Evolutionary conservation across 345 rosid genomes (phyloP).

Genomic region (Anastatica hierochuntica): DNA sequence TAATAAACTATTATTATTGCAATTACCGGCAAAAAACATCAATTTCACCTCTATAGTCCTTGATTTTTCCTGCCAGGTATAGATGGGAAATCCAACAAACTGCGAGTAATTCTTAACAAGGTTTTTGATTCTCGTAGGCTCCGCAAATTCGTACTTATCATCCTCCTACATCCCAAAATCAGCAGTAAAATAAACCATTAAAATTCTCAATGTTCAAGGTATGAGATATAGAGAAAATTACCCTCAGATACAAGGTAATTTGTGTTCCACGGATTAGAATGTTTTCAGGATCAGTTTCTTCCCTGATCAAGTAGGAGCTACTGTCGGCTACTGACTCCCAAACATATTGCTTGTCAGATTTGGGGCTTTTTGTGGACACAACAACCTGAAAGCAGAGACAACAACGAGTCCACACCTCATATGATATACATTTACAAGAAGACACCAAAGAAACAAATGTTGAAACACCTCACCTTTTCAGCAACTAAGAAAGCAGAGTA

Average conservation of each 20-base stretch:
- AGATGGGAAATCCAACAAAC: constrained; percentile 95
- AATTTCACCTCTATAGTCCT: constrained; percentile 74
- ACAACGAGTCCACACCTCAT: background rate
- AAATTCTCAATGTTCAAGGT: background rate
- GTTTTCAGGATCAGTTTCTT: constrained; percentile 85
- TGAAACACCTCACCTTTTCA: constrained; percentile 48
- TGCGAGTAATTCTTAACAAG: constrained; percentile 96
- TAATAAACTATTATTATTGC: background rate
- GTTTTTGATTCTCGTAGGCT: constrained; percentile 62
- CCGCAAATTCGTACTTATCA: constrained; percentile 86
- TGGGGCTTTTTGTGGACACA: constrained; percentile 94
- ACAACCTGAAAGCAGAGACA: constrained; percentile 47
- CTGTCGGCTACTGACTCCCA: constrained; percentile 93
- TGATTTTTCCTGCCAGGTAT: constrained; percentile 90
- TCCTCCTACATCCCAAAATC: constrained; percentile 43
- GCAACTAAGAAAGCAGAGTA: constrained; percentile 97
- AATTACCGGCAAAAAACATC: background rate
- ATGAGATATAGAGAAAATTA: constrained; percentile 14
- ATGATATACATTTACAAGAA: background rate
- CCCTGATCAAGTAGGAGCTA: constrained; percentile 77
- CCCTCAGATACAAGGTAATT: constrained; percentile 82
- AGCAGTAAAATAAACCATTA: background rate
- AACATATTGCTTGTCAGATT: constrained; percentile 84
- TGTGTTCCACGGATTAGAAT: constrained; percentile 72
- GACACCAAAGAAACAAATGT: background rate